Base-by-base conservation (phyloP, 805 yeast genomes). In the Wickerhamiella domercqiae region DNA sequence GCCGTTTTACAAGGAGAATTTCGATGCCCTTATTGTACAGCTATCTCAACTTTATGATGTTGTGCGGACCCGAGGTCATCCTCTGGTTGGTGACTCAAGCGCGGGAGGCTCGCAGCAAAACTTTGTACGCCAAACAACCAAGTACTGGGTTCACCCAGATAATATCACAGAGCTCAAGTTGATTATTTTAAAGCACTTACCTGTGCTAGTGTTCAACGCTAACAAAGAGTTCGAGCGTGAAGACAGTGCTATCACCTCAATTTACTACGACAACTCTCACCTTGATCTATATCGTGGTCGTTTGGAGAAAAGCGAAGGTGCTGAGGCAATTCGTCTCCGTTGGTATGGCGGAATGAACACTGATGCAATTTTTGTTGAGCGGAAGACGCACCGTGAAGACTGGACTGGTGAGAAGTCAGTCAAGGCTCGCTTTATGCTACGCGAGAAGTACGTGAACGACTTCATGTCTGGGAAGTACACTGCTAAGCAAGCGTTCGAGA, bases 331-430 rank as follows among this genome's bases (percentile, higher is more conserved):
- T 47, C 77, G 99, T 62, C 68, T 90, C 55, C 77, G 98, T 65
- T 90, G 99, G 99, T 90, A 90, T 57, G 98, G 99, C 55, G 95
- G 95, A 39, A 90, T 90, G 98, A 68, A 70, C 38, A 70, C 86
- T 2, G 95, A 87, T 49, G 81, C 80, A 30, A 81, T 87, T 39
- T 90, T 90, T 46, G 94, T 87, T 34, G 99, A 90, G 62, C 73
- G 98, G 60, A 90, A 90, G 60, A 90, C 99, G 4, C 98, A 90
- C 56, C 73, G 98, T 60, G 98, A 90, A 60, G 99, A 90, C 64
- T 87, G 98, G 98, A 90, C 99, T 2, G 99, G 99, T 50, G 98
- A 90, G 59, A 87, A 87, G 61, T 82, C 95, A n/a, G 98, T 90
- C 47, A 90, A 90, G 62, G 97, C 97, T 4, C 72, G 98, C 57